These are phyloP conservation scores for Botrytis elliptica DNA, from an alignment of 2,329 filamentous ascomycete genomes.

Conservation along the genomic window DNA sequence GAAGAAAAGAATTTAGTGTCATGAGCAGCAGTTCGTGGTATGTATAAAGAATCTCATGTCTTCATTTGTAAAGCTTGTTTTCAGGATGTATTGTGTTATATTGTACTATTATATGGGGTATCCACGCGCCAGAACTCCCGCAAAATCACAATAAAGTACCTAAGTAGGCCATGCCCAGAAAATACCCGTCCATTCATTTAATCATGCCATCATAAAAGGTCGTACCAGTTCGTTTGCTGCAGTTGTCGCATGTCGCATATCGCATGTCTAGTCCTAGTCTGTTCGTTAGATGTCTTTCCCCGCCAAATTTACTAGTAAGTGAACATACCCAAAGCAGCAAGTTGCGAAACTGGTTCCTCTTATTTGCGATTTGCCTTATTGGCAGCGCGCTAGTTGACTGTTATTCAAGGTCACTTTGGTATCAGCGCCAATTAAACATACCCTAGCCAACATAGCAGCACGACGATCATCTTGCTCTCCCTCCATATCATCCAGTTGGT, in stretches of 20 bases:
- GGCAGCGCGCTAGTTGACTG: not conserved
- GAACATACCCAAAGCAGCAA: not conserved
- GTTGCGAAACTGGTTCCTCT: not conserved
- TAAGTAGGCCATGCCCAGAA: not conserved
- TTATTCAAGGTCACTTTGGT: not conserved
- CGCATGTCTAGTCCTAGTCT: not conserved
- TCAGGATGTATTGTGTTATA: not conserved
- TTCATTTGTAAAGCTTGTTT: not conserved
- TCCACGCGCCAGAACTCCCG: not conserved
- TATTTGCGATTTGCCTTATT: not conserved
- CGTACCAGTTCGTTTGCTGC: not conserved
- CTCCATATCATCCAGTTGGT: not conserved
- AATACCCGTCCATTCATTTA: not conserved
- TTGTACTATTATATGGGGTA: not conserved
- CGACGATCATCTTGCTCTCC: not conserved
- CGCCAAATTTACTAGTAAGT: not conserved
- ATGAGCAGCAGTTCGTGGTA: slow-evolving; percentile 1
- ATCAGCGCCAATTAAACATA: not conserved
- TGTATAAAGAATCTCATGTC: slow-evolving; percentile 5
- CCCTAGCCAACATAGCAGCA: not conserved
- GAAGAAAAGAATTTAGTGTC: not conserved
- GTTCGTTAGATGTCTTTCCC: not conserved
- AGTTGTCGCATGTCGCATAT: not conserved
- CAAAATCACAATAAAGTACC: not conserved
- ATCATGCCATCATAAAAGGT: not conserved